Evolutionary conservation across 2,329 filamentous ascomycete genomes (phyloP).

Genomic region (Capronia americana): DNA sequence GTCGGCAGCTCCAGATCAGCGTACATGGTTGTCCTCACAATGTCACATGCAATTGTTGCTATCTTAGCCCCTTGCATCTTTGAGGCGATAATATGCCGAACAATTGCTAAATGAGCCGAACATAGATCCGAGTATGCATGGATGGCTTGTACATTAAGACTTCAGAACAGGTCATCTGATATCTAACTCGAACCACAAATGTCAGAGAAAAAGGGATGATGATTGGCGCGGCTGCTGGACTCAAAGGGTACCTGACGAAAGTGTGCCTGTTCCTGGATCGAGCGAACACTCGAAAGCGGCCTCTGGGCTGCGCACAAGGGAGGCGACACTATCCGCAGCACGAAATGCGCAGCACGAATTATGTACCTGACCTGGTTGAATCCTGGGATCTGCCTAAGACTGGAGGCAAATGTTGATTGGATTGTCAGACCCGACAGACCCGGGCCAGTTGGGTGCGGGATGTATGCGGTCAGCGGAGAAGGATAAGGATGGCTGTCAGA

Average conservation of each 20-base stretch:
- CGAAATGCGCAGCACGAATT: slow-evolving; percentile 2
- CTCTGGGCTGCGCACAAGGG: background rate
- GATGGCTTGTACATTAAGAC: background rate
- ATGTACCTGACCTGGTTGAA: slow-evolving; percentile 15
- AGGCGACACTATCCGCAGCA: background rate
- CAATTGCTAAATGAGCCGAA: background rate
- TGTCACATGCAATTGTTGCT: slow-evolving; percentile 12
- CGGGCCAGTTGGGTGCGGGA: slow-evolving; percentile 13
- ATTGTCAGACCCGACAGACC: slow-evolving; percentile 13
- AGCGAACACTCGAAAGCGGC: slow-evolving; percentile 3
- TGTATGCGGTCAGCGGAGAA: slow-evolving; percentile 21
- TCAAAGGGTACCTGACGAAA: slow-evolving; percentile 16
- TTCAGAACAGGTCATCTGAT: slow-evolving; percentile 13
- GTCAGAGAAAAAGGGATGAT: background rate
- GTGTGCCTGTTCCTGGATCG: slow-evolving; percentile 26
- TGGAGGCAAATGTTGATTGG: slow-evolving; percentile 8
- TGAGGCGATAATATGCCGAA: background rate
- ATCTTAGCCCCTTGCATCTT: background rate
- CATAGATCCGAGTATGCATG: background rate
- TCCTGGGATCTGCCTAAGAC: background rate
- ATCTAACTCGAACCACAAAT: background rate
- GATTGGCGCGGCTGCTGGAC: slow-evolving; percentile 10
- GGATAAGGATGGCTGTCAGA: slow-evolving; percentile 13
- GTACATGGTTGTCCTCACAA: background rate
- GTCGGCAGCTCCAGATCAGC: background rate